Evolutionary conservation across 805 yeast genomes (phyloP).

Genomic region (Barnettozyma salicaria): DNA sequence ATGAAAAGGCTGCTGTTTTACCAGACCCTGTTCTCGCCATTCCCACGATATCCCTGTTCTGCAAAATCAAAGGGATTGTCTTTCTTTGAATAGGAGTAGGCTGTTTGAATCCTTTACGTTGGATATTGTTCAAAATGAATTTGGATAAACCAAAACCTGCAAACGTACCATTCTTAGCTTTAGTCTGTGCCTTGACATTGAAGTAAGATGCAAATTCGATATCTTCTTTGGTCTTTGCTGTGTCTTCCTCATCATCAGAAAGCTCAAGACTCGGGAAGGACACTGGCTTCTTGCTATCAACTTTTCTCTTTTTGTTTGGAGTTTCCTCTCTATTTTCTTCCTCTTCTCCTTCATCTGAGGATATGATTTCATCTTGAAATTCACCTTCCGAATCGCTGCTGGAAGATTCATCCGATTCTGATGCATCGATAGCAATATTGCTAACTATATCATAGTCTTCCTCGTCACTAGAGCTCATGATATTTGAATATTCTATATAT

Average conservation of each 20-base stretch:
- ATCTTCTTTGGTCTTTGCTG: constrained; percentile 32
- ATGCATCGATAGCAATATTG: constrained; percentile 44
- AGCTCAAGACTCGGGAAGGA: constrained; percentile 47
- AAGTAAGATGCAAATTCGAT: constrained; percentile 43
- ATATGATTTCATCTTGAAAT: constrained; percentile 48
- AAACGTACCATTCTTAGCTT: constrained; percentile 74
- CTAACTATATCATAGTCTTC: constrained; percentile 59
- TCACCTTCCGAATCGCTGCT: constrained; percentile 29
- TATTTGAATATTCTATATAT: neutral
- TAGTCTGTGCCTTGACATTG: constrained; percentile 38
- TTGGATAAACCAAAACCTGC: constrained; percentile 86
- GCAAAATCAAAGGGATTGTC: constrained; percentile 84
- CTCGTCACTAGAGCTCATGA: constrained; percentile 34
- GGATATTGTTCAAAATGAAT: constrained; percentile 58
- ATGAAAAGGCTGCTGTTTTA: constrained; percentile 93
- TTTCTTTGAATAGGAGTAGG: constrained; percentile 98
- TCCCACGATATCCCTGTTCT: constrained; percentile 91
- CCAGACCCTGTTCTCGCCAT: constrained; percentile 99
- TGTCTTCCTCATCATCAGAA: constrained; percentile 42
- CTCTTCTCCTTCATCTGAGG: constrained; percentile 44
- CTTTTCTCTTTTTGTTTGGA: constrained; percentile 24
- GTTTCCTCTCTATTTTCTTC: constrained; percentile 26
- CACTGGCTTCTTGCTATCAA: constrained; percentile 13
- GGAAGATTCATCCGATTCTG: constrained; percentile 32
- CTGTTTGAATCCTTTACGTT: constrained; percentile 81